Evolutionary conservation across 306 rosid species (phyloP).

Genomic region (Pterocarpus santalinus): DNA sequence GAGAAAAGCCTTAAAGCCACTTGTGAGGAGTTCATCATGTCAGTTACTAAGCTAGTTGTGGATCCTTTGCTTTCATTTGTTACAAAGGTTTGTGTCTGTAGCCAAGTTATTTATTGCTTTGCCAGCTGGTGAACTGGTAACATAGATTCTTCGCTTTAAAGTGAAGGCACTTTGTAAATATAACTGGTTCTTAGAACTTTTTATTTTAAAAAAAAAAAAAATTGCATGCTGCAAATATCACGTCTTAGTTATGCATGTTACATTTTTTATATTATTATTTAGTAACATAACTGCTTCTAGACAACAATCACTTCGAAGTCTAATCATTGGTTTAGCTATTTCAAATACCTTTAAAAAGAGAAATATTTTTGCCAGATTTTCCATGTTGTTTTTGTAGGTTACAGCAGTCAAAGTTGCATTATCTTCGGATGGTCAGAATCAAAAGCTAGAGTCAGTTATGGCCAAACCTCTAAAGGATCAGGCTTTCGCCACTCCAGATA

Average conservation of each 20-base stretch:
- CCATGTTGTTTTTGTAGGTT: constrained; percentile 64
- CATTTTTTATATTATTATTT: constrained; percentile 32
- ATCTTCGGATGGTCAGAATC: constrained; percentile 79
- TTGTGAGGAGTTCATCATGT: constrained; percentile 97
- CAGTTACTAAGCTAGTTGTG: constrained; percentile 95
- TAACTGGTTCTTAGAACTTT: constrained; percentile 4
- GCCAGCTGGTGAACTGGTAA: constrained; percentile 30
- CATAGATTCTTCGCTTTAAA: constrained; percentile 34
- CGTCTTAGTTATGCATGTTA: constrained; percentile 16
- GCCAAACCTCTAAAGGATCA: constrained; percentile 88
- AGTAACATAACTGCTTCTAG: constrained; percentile 15
- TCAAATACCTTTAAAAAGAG: neutral
- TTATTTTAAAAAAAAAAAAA: neutral
- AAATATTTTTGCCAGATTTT: constrained; percentile 27
- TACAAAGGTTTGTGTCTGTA: constrained; percentile 78
- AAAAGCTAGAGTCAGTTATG: constrained; percentile 73
- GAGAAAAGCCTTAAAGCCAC: constrained; percentile 96
- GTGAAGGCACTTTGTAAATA: constrained; percentile 24
- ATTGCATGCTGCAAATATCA: constrained; percentile 9
- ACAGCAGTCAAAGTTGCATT: constrained; percentile 94
- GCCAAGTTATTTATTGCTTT: constrained; percentile 32
- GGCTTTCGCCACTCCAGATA: constrained; percentile 97
- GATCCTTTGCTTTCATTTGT: constrained; percentile 99
- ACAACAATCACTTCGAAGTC: constrained; percentile 32
- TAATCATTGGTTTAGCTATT: neutral